phyloP scores from a whole-genome alignment of 352 stramenopile genomes.

The Globisporangium cederbergense region DNA sequence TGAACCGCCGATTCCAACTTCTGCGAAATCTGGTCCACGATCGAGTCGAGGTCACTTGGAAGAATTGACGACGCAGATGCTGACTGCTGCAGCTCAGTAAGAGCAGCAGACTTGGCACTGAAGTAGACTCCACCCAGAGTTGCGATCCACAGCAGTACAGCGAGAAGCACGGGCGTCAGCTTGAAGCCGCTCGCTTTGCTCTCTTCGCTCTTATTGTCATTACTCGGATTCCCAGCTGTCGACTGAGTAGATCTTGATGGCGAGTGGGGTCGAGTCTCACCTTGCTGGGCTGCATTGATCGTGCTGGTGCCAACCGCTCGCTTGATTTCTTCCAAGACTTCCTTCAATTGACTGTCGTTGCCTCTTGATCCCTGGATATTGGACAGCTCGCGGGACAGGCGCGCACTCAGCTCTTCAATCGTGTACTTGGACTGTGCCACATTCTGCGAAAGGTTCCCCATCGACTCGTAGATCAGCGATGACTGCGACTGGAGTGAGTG shows the following conservation, averaged over 20 bases:
- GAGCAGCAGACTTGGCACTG: conserved; percentile 18
- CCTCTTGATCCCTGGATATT: conserved; percentile 13
- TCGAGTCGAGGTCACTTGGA: conserved; percentile 18
- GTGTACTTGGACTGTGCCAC: conserved; percentile 21
- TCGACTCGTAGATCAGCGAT: conserved; percentile 22
- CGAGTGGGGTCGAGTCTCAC: not conserved
- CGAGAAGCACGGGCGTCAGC: conserved; percentile 9
- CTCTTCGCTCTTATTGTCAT: not conserved
- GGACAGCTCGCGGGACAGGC: conserved; percentile 17
- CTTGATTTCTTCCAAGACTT: conserved; percentile 22
- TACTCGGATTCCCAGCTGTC: not conserved
- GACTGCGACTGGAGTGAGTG: conserved; percentile 24
- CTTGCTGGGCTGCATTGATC: conserved; percentile 4
- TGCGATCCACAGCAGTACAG: conserved; percentile 17
- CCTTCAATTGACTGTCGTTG: conserved; percentile 19
- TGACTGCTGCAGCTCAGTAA: conserved; percentile 17
- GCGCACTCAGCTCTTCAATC: conserved; percentile 19
- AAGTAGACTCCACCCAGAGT: conserved; percentile 24
- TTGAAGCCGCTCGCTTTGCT: conserved; percentile 4
- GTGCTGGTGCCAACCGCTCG: conserved; percentile 12
- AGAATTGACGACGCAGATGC: conserved; percentile 11
- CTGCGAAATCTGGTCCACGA: conserved; percentile 22
- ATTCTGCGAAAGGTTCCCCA: conserved; percentile 20
- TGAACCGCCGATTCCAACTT: conserved; percentile 16
- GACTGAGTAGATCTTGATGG: conserved; percentile 3